Evolutionary conservation across 2,329 filamentous ascomycete genomes (phyloP).

Genomic region (Gremmenia infestans): DNA sequence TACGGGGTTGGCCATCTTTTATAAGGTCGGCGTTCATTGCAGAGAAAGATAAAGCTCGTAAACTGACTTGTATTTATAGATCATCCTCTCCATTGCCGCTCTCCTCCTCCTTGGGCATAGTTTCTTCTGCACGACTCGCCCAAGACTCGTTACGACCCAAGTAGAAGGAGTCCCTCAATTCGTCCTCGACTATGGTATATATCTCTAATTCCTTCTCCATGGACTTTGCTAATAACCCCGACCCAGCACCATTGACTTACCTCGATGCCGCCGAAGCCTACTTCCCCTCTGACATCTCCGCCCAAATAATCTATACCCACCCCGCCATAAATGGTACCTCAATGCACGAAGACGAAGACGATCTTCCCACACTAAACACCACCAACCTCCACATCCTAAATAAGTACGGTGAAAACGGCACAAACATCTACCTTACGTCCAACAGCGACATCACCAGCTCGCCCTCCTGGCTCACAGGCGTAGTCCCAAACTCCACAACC

Average conservation of each 20-base stretch:
- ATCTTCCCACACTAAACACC: slow-evolving; percentile 38
- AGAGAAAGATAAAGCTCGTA: background rate
- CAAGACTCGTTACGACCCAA: slow-evolving; percentile 2
- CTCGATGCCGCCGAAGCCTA: slow-evolving; percentile 44
- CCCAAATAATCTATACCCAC: slow-evolving; percentile 41
- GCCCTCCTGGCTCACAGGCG: slow-evolving; percentile 47
- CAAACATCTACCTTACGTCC: slow-evolving; percentile 45
- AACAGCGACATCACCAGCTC: slow-evolving; percentile 41
- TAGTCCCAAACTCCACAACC: slow-evolving; percentile 41
- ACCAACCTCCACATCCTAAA: slow-evolving; percentile 46
- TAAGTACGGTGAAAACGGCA: slow-evolving; percentile 34
- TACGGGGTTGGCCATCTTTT: slow-evolving; percentile 6
- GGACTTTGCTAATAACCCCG: background rate
- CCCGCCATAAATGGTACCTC: slow-evolving; percentile 39
- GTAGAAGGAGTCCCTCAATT: slow-evolving; percentile 36
- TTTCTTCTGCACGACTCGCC: slow-evolving; percentile 6
- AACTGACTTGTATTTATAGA: slow-evolving; percentile 7
- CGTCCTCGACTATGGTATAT: slow-evolving; percentile 43
- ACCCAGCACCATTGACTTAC: slow-evolving; percentile 48
- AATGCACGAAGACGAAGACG: slow-evolving; percentile 26
- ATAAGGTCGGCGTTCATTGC: slow-evolving; percentile 11
- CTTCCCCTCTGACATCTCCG: slow-evolving; percentile 43
- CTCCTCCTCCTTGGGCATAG: slow-evolving; percentile 18
- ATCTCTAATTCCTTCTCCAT: background rate
- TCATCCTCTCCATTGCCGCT: slow-evolving; percentile 13